Evolutionary conservation across 177 flowering plant genomes (phyloP), one percentile per base, ranked within the genome.

Genomic region (Vitis hybrid): DNA sequence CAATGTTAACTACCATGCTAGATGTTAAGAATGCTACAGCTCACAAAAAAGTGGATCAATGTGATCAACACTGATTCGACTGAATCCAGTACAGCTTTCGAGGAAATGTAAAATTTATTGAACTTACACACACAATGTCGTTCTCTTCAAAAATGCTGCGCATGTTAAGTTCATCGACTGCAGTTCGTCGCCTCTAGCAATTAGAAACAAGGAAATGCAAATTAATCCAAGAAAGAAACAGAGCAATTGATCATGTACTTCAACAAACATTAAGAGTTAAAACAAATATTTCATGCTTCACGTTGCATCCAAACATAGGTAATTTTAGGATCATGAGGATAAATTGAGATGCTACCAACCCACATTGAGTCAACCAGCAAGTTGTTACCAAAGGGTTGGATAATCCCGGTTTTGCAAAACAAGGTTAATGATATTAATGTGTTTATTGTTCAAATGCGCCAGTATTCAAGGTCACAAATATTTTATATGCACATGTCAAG

Each of bases 141-240:
- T 86, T 86, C 77, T 96, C 99, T 79, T 82, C 92, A 82, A 94
- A 96, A 75, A 96, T 86, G 71, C 86, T 86, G 50, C 97, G 92
- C 99, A 96, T 96, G 79, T 92, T 96, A 75, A 96, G 98, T 77
- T 96, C 99, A 82, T 96, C 99, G 24, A 88, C 76, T 57, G 97
- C 91, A 69, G 99, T 95, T 68, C 97, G 76, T 52, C 99, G 87
- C 79, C 99, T 91, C 99, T 95, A 71, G 68, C 71, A 82, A 79
- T 51, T 50, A 69, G 69, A 71, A 51, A 64, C 64, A 62, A 50
- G 8, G 19, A 3, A 17, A 19, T 15, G 19, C 51, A 60, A 19
- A 49, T 31, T 49, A 47, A 13, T 4, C 31, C n/a, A 65, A 17
- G 19, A 14, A 58, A 68, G 22, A 11, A 67, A 66, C 33, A 28